Conservation (phyloP, 768 basidiomycete genomes). For the Tylopilus plumbeoviolaceoides region DNA sequence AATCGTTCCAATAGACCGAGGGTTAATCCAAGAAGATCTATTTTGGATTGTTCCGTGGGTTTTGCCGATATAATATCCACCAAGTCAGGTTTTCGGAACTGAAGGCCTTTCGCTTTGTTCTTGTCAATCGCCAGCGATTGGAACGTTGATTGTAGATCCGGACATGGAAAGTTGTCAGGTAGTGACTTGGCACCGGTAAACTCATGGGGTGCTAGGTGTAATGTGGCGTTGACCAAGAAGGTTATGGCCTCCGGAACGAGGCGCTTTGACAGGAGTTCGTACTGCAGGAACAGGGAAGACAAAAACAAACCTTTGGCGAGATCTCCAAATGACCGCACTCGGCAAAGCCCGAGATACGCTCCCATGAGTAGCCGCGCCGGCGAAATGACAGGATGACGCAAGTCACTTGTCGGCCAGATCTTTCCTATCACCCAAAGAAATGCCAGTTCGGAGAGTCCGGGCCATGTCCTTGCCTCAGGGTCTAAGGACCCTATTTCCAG, state of each 20-base stretch:
- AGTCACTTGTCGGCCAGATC: conserved; percentile 92
- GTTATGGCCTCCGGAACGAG: conserved; percentile 86
- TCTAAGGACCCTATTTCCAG: conserved; percentile 64
- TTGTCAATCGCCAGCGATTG: conserved; percentile 39
- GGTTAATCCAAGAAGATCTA: conserved; percentile 61
- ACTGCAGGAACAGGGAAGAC: conserved; percentile 80
- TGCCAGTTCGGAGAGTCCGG: conserved; percentile 75
- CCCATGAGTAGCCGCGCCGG: conserved; percentile 87
- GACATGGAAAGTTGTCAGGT: conserved; percentile 69
- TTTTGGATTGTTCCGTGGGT: conserved; percentile 60
- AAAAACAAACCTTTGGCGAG: conserved; percentile 85
- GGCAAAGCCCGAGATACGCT: conserved; percentile 82
- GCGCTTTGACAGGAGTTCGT: conserved; percentile 79
- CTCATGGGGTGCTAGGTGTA: conserved; percentile 68
- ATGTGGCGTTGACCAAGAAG: conserved; percentile 67
- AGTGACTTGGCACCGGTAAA: conserved; percentile 44
- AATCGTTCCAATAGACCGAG: conserved; percentile 63
- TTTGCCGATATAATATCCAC: conserved; percentile 35
- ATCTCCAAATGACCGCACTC: conserved; percentile 72
- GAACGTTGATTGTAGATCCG: conserved; percentile 57
- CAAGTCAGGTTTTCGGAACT: conserved; percentile 46
- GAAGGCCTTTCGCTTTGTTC: conserved; percentile 39
- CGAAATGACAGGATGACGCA: conserved; percentile 85
- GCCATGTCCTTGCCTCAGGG: conserved; percentile 77
- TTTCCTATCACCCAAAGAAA: conserved; percentile 77